These are phyloP conservation scores for Plantago ovata DNA, from an alignment of 257 asterid genomes.

Conservation along the genomic window DNA sequence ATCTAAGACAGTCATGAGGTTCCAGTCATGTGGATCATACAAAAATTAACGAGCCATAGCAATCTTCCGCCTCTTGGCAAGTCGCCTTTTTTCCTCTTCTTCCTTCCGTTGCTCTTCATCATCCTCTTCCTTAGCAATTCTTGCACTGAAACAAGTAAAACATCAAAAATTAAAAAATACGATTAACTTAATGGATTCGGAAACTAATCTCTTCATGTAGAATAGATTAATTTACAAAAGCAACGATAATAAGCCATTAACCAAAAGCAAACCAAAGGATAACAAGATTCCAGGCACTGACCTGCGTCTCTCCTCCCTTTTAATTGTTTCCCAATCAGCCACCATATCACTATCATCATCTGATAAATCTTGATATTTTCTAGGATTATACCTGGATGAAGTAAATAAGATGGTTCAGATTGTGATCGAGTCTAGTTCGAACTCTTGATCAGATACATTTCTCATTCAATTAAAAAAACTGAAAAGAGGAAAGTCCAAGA, in stretches of 20 bases:
- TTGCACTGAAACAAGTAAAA: slow-evolving; percentile 41
- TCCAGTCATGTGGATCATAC: neutral
- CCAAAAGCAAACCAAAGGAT: neutral
- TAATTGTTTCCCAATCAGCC: slow-evolving; percentile 63
- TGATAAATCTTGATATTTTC: slow-evolving; percentile 35
- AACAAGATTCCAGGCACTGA: slow-evolving; percentile 22
- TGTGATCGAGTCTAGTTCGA: neutral
- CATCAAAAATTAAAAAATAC: neutral
- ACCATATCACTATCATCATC: slow-evolving; percentile 84
- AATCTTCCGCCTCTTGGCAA: slow-evolving; percentile 63
- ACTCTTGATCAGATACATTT: too few relatives aligned
- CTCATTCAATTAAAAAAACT: too few relatives aligned
- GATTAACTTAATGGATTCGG: neutral
- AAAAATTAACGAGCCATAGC: slow-evolving; percentile 18
- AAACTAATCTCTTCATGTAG: neutral
- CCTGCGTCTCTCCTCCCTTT: slow-evolving; percentile 75
- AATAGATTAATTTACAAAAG: neutral
- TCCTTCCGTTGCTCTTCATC: slow-evolving; percentile 73
- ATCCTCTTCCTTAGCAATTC: slow-evolving; percentile 62
- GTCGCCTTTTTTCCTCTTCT: slow-evolving; percentile 70
- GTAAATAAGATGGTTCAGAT: neutral
- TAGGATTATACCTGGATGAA: slow-evolving; percentile 63
- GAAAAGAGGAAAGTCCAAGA: too few relatives aligned
- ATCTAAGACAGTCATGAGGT: slow-evolving; percentile 1
- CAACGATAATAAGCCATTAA: too few relatives aligned